Evolutionary conservation across 1,284 basidiomycete genomes (phyloP).

Genomic region (Termitomyces sp.): DNA sequence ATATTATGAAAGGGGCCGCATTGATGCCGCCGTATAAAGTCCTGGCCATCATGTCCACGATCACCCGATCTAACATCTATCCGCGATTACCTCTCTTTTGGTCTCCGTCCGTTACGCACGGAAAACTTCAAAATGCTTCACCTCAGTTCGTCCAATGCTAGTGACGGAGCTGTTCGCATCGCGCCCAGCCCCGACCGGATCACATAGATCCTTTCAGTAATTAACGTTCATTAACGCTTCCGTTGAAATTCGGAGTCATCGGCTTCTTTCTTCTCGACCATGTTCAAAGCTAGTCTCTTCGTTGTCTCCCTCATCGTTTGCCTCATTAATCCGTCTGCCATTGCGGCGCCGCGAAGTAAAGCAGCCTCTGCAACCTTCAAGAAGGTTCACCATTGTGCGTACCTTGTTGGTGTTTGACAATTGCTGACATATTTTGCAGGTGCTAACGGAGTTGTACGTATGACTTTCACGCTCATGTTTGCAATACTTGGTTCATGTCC

Average conservation of each 20-base stretch:
- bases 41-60: too few relatives aligned
- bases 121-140: not conserved
- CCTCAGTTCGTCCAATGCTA: not conserved
- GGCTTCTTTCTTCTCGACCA: not conserved
- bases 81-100: not conserved
- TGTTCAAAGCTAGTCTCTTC: slow-evolving; percentile 6
- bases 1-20: too few relatives aligned
- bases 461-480: not conserved
- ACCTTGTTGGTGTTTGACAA: not conserved
- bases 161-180: not conserved
- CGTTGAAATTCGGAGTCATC: not conserved
- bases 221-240: not conserved
- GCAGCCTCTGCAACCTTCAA: not conserved
- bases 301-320: slow-evolving; percentile 1
- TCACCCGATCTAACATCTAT: too few relatives aligned
- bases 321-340: not conserved
- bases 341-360: slow-evolving; percentile 2
- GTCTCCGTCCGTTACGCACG: not conserved
- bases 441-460: slow-evolving; percentile 3
- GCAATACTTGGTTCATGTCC: not conserved
- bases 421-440: not conserved
- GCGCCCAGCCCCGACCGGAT: not conserved
- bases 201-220: not conserved
- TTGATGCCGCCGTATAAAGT: too few relatives aligned
- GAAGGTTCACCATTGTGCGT: not conserved